Evolutionary conservation across 345 rosid genomes (phyloP), one percentile per base, ranked within the genome.

Genomic region (Zanthoxylum bungeanum): DNA sequence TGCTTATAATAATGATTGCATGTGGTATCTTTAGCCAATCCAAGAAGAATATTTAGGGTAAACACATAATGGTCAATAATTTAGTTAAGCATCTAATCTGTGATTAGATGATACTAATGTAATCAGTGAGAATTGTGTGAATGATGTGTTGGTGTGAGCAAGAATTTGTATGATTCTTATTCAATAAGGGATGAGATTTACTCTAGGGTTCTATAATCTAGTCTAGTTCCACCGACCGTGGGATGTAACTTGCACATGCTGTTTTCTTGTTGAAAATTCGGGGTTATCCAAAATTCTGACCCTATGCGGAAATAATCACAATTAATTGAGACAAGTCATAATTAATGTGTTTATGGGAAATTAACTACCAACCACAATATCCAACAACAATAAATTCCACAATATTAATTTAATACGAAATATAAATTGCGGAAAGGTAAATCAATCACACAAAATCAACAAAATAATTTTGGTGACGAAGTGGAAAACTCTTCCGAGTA

Each of bases 31-130:
- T 68, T 60, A 39, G 46, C 12, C 66, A 55, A 59, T 49, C 24
- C 39, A 19, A 55, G 33, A 52, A 31, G 72, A 71, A 76, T 60
- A 71, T 71, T 31, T 52, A 31, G 79, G 57, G 51, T 3, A 24
- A 51, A 19, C 58, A 51, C 57, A n/a, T n/a, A 60, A 39, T 22
- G 55, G 31, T 60, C 66, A 51, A 37, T 63, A 67, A 34, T 27
- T 62, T 62, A 31, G 12, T 36, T 72, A 52, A 25, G 40, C n/a
- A 21, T 39, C 42, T 25, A 46, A 72, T 21, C 7, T 1, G 39
- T 21, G 28, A 57, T 27, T 36, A 46, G 9, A 57, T 65, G 37
- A 11, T 46, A 24, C 4, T 25, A 7, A 28, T 65, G 49, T 64
- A 10, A 25, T 60, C 40, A 66, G 19, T 3, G 67, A 49, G 51